These are phyloP conservation scores for Dactylella cylindrospora DNA, from an alignment of 2,329 filamentous ascomycete species.

Conservation along the genomic window DNA sequence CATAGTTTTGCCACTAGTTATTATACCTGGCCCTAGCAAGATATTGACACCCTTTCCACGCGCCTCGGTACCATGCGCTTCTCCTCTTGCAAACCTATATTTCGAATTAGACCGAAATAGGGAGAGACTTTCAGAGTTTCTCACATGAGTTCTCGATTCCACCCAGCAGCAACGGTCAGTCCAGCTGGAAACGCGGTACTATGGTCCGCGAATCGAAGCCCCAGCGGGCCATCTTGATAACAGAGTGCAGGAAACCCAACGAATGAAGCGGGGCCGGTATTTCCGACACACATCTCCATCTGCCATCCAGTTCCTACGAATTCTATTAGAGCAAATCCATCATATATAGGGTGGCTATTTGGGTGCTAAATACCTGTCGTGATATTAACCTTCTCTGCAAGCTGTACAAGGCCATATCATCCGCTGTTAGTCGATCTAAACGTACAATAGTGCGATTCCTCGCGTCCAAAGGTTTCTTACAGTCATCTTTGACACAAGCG, in stretches of 20 bases:
- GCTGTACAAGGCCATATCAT: slow-evolving; percentile 40
- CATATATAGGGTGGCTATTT: too few species aligned
- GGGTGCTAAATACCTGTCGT: slow-evolving; percentile 67
- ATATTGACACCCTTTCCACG: slow-evolving; percentile 72
- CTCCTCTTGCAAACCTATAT: slow-evolving; percentile 20
- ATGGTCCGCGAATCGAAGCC: slow-evolving; percentile 79
- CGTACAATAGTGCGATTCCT: too few species aligned
- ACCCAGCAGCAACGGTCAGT: slow-evolving; percentile 81
- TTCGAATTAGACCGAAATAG: neutral
- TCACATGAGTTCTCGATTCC: slow-evolving; percentile 80
- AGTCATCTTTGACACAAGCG: slow-evolving; percentile 21
- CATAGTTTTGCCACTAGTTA: neutral
- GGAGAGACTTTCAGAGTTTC: neutral
- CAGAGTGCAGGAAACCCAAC: slow-evolving; percentile 41
- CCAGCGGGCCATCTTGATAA: slow-evolving; percentile 82
- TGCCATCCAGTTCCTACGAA: slow-evolving; percentile 28
- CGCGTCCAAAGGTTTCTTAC: slow-evolving; percentile 2
- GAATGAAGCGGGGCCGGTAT: slow-evolving; percentile 60
- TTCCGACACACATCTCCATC: slow-evolving; percentile 58
- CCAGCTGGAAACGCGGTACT: slow-evolving; percentile 83
- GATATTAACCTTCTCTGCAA: slow-evolving; percentile 88
- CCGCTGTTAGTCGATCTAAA: slow-evolving; percentile 1
- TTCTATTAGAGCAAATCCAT: slow-evolving; percentile 16
- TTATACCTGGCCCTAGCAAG: slow-evolving; percentile 66
- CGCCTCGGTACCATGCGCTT: slow-evolving; percentile 60